Base-by-base conservation (phyloP, 345 rosid genomes). In the Melaleuca quinquenervia region DNA sequence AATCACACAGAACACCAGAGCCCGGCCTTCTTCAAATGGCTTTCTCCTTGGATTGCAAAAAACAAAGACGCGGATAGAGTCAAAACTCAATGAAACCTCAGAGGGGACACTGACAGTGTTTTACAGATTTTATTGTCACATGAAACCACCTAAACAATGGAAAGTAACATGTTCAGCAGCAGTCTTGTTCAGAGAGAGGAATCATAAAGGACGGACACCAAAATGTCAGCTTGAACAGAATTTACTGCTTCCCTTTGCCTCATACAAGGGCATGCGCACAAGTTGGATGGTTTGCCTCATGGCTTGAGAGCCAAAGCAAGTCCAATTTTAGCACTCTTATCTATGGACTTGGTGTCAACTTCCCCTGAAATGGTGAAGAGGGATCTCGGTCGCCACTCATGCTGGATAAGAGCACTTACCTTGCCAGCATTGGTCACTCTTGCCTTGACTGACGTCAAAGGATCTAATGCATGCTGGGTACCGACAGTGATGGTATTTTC, bases 291-390 rank as follows among this genome's bases (percentile, higher is more conserved):
- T 88, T 91, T 26, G n/a, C 16, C 55, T 56, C 85, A 95, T 15
- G 98, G 97, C 92, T 97, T 95, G 84, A 97, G 95, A 84, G 96
- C 94, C 89, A 97, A 90, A 82, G 98, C 95, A 87, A 97, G 87
- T 41, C 99, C 98, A 86, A 97, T 90, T 92, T 95, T 97, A 48
- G 98, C 92, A 48, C 90, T 94, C 93, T 96, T 96, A 82, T 95
- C 98, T 50, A 96, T 88, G 49, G 96, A 90, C 92, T 93, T 95
- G 87, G 98, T 89, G 87, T 97, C 99, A 18, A 97, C 96, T 92
- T 97, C 99, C 45, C 96, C 98, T 0, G 98, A 93, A 83, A 97
- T 64, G 5, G 98, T 95, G 88, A 97, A 84, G 83, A 93, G 84
- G 1, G 99, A 95, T 88, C 86, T 96, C 7, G 99, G 98, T 56